phyloP scores from a whole-genome alignment of 331 rosid species.

The Erythrophleum ivorense region DNA sequence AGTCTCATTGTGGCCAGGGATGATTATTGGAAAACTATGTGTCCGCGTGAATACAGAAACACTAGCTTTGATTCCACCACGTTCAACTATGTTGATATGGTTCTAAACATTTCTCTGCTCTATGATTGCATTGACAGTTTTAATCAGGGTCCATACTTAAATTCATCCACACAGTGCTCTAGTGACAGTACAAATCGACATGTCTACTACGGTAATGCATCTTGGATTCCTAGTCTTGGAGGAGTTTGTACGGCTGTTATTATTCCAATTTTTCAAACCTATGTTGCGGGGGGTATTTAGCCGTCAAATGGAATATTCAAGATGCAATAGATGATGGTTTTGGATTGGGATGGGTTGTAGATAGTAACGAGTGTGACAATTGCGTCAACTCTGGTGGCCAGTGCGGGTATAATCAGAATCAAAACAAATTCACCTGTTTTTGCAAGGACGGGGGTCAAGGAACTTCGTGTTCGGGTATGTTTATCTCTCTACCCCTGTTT shows the following conservation, averaged over 20 bases:
- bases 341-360: slow-evolving; percentile 37
- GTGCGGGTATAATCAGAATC: slow-evolving; percentile 31
- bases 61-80: not conserved
- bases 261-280: not conserved
- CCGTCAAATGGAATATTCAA: rapidly evolving
- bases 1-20: slow-evolving; percentile 52
- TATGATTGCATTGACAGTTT: slow-evolving; percentile 1
- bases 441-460: not conserved
- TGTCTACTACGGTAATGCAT: not conserved
- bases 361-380: not conserved
- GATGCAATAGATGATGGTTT: slow-evolving; percentile 36
- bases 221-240: rapidly evolving
- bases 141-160: rapidly evolving
- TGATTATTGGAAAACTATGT: slow-evolving; percentile 35
- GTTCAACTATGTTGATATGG: not conserved
- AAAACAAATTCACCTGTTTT: slow-evolving; percentile 35
- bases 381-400: slow-evolving; percentile 35
- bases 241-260: not conserved
- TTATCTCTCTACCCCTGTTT: too few species aligned
- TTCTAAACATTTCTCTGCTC: not conserved
- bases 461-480: slow-evolving; percentile 39
- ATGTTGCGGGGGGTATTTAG: not conserved
- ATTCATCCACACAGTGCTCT: not conserved
- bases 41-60: slow-evolving; percentile 6
- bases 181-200: too few species aligned